A percentile compares a stretch with the other conserved stretches of the same genome.
Evolutionary conservation across 2,329 filamentous ascomycete species (phyloP).

Genomic region (Cyphellophora attinorum): DNA sequence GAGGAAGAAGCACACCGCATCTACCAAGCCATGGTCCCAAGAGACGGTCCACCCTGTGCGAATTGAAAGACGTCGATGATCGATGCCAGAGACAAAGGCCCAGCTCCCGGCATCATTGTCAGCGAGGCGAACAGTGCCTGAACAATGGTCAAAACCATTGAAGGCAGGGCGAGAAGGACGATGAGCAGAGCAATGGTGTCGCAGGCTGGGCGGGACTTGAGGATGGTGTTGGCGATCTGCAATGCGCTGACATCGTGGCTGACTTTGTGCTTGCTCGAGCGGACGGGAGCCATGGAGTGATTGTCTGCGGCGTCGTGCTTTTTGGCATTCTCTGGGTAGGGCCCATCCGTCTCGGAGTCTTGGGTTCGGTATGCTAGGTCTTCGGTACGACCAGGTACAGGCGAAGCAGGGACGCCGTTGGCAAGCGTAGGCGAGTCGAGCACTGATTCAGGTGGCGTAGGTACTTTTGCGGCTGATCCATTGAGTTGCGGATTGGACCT

Average conservation of each 20-base stretch:
- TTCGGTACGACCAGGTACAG: not conserved
- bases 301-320: slow-evolving; percentile 10
- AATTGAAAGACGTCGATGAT: slow-evolving; percentile 88
- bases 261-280: slow-evolving; percentile 56
- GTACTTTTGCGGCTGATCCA: slow-evolving; percentile 26
- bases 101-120: slow-evolving; percentile 80
- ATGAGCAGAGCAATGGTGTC: slow-evolving; percentile 96
- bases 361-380: not conserved
- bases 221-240: slow-evolving; percentile 72
- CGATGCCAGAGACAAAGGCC: slow-evolving; percentile 64
- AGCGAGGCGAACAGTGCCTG: slow-evolving; percentile 88
- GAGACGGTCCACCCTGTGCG: slow-evolving; percentile 72
- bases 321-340: slow-evolving; percentile 4
- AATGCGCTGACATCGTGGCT: slow-evolving; percentile 64
- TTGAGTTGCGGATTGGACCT: slow-evolving; percentile 48
- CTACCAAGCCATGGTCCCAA: slow-evolving; percentile 76
- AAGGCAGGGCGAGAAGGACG: slow-evolving; percentile 84
- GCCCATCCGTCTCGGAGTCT: slow-evolving; percentile 7
- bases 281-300: slow-evolving; percentile 21
- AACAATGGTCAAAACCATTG: slow-evolving; percentile 76
- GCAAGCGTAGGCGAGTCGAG: not conserved
- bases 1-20: slow-evolving; percentile 69
- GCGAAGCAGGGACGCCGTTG: not conserved
- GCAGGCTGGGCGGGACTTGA: slow-evolving; percentile 80
- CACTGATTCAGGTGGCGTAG: not conserved